phyloP scores from a whole-genome alignment of 2,329 filamentous ascomycete species.

The Penicillium griseofulvum region DNA sequence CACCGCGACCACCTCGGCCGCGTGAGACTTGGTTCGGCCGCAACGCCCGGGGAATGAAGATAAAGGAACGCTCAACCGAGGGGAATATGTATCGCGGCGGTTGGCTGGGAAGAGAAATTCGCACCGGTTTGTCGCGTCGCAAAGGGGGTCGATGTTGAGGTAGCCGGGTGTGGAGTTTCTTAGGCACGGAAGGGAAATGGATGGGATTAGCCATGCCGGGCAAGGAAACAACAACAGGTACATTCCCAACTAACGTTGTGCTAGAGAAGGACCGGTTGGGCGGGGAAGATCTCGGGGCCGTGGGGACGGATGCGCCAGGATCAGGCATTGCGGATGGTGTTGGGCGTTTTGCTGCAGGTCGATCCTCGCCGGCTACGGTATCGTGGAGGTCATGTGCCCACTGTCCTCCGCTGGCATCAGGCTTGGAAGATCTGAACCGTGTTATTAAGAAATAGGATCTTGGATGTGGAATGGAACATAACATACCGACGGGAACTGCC shows the following conservation, averaged over 20 bases:
- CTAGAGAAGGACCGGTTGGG: conserved; percentile 79
- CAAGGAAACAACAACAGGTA: conserved; percentile 77
- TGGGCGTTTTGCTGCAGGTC: conserved; percentile 33
- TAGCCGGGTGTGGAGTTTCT: conserved; percentile 89
- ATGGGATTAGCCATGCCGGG: conserved; percentile 71
- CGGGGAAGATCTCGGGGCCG: conserved; percentile 57
- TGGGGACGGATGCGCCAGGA: conserved; percentile 37
- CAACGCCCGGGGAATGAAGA: conserved; percentile 93
- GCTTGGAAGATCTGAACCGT: conserved; percentile 38
- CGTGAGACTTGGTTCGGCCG: conserved; percentile 81
- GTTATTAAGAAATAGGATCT: conserved; percentile 24
- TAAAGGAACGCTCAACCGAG: conserved; percentile 85
- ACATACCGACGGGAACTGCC: conserved; percentile 46
- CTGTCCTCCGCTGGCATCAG: conserved; percentile 63
- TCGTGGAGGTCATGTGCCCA: conserved; percentile 98
- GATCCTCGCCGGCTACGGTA: conserved; percentile 46
- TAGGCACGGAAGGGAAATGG: conserved; percentile 70
- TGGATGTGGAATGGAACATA: background rate
- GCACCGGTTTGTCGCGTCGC: conserved; percentile 91
- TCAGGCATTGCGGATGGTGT: conserved; percentile 29
- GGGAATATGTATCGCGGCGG: conserved; percentile 87
- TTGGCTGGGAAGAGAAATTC: conserved; percentile 80
- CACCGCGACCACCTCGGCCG: conserved; percentile 69
- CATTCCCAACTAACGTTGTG: conserved; percentile 78
- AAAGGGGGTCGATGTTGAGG: conserved; percentile 93